Base-by-base conservation (phyloP, 1,284 basidiomycete species). In the Rhodotorula sp. region DNA sequence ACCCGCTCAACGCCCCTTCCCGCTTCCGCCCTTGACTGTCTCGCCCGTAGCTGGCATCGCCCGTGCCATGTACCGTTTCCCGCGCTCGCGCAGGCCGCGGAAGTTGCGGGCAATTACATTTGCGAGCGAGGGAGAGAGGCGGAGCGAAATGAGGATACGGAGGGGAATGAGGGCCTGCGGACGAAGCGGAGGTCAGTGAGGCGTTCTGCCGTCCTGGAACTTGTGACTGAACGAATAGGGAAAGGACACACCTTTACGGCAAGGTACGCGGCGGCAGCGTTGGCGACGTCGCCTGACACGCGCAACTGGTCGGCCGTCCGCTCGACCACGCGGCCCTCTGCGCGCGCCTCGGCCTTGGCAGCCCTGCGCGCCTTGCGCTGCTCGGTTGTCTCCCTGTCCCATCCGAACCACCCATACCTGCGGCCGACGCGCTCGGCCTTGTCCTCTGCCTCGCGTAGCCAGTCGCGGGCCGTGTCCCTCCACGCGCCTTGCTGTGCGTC, bases 351-450 rank as follows among this genome's bases (percentile, higher is more conserved):
- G 53, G 22, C 39, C 50, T 60, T 56, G 12, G 13, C 13, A 36
- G 27, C 32, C 21, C 58, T 61, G 34, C 70, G 37, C 56, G 70
- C 68, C 64, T 34, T 50, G 29, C 65, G 37, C 64, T 67, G 56
- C 25, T 69, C 74, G 59, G 75, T 72, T 21, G 69, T 66, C 67
- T 81, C 82, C 82, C 90, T 90, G 76, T 88, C 86, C 76, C 88
- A 90, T 25, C 92, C 93, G 80, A 94, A 90, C 29, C 90, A 76
- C 0, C 92, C 92, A 80, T 96, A 95, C 60, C 88, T 85, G 71
- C 85, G 84, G 12, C 92, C 92, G 7, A 94, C 86, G 29, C 87
- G 85, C 66, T 87, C 87, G 2, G 89, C 89, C 85, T 89, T 88
- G 36, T 81, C 80, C 81, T 89, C 87, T 3, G 91, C 92, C 67